Evolutionary conservation across 169 alveolate species (phyloP), one percentile per base, ranked within the genome.

Genomic region (Plasmodium gonderi): DNA sequence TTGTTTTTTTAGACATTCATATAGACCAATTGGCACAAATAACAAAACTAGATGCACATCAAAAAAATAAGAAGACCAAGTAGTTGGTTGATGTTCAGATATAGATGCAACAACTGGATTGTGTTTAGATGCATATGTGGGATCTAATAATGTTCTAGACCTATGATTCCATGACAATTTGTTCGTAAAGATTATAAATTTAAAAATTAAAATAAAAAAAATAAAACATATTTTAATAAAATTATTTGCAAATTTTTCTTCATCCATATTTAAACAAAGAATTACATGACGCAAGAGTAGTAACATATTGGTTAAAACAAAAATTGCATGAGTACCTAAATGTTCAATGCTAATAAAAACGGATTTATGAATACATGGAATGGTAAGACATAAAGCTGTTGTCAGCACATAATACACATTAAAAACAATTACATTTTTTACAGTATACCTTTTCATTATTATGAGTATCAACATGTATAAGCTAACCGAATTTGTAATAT

Each of bases 31-130:
- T 14, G 96, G 96, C 9, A 76, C 51, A 78, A 75, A 92, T 7
- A 95, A 14, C 11, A 94, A 85, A 14, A 91, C 69, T 23, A 94
- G 54, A 92, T 95, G 95, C 33, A 96, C 74, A 76, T 95, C 97
- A 74, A 94, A 54, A 40, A 96, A 90, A 64, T 93, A 83, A 1
- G 95, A 91, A 20, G 95, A 93, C 99, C 99, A 99, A 6, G 99
- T 97, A n/a, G 99, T 97, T 23, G 99, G 99, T 95, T 98, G 99
- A 95, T 99, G 99, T 91, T 99, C 99, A 20, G 99, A 97, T 29
- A 99, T 99, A 11, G 99, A 98, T 26, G 99, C 99, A 33, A 99
- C 98, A 31, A 99, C 97, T 0, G 99, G 99, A 69, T 98, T 97
- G 94, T 98, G 90, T 60, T 96, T 96, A 42, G 97, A 92, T 23